Evolutionary conservation across 257 asterid genomes (phyloP).

Genomic region (Plectranthus barbatus): DNA sequence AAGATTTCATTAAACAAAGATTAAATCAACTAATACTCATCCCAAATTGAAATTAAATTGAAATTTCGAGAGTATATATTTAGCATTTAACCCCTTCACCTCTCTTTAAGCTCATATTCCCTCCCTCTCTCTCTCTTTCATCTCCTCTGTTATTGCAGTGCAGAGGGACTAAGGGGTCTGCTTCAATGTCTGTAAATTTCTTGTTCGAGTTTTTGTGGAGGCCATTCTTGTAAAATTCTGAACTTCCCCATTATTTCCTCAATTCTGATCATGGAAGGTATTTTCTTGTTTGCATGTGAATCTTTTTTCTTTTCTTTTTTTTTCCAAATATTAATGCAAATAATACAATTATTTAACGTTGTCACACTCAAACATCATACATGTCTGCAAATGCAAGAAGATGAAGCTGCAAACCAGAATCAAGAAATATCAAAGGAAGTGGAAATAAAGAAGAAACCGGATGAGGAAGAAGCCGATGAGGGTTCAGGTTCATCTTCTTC

Average conservation of each 20-base stretch:
- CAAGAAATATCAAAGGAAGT: no score
- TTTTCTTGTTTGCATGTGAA: not conserved
- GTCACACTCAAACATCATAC: no score
- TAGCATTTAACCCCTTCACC: slow-evolving; percentile 26
- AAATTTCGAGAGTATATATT: slow-evolving; percentile 27
- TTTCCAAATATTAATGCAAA: not conserved
- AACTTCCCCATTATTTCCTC: no score
- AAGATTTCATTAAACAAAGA: not conserved
- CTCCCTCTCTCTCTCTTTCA: not conserved
- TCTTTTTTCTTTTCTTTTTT: no score
- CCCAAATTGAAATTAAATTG: not conserved
- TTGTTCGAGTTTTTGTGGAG: not conserved
- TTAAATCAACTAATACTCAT: not conserved
- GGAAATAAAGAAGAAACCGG: not conserved
- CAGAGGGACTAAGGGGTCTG: slow-evolving; percentile 20
- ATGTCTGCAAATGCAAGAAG: no score
- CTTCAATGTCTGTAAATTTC: slow-evolving; percentile 16
- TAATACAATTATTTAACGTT: no score
- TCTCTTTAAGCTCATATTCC: slow-evolving; percentile 11
- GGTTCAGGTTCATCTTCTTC: slow-evolving; percentile 52
- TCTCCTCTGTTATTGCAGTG: no score
- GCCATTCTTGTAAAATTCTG: slow-evolving; percentile 14
- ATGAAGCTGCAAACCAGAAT: no score
- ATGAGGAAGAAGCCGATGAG: not conserved
- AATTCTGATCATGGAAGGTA: slow-evolving; percentile 36